These are phyloP conservation scores for Exophiala dermatitidis DNA, from an alignment of 2,329 filamentous ascomycete species.

Conservation along the genomic window DNA sequence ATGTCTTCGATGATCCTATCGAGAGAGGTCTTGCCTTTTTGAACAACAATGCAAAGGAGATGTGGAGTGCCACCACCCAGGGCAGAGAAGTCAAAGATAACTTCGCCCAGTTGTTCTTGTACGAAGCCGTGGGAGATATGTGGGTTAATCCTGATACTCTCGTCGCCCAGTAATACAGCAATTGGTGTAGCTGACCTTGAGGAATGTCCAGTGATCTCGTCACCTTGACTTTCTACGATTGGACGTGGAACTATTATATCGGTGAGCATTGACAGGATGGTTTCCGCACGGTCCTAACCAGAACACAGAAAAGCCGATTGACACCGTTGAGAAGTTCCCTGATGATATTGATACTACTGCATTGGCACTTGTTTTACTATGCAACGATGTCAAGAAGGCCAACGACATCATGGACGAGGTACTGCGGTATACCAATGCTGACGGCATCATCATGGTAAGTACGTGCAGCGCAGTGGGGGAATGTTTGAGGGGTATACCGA, in stretches of 20 bases:
- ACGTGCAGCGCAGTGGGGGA: not conserved
- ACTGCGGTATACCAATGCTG: not conserved
- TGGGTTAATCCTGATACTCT: not conserved
- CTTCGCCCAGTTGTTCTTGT: constrained; percentile 9
- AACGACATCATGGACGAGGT: constrained; percentile 5
- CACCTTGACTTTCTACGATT: constrained; percentile 4
- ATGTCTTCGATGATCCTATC: constrained; percentile 1
- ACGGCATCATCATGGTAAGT: constrained; percentile 5
- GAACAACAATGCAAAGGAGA: constrained; percentile 5
- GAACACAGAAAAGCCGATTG: constrained; percentile 2
- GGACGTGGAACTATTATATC: constrained; percentile 10
- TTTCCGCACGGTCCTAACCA: not conserved
- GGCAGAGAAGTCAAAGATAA: constrained; percentile 10
- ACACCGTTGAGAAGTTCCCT: constrained; percentile 3
- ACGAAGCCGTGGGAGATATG: constrained; percentile 6
- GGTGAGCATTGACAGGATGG: not conserved
- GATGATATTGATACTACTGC: constrained; percentile 8
- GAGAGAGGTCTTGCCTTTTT: constrained; percentile 1
- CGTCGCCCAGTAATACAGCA: not conserved
- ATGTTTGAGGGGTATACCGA: not conserved
- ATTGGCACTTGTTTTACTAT: constrained; percentile 4
- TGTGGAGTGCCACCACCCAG: constrained; percentile 4
- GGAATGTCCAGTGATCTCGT: constrained; percentile 1
- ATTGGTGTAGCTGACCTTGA: not conserved
- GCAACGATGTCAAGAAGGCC: constrained; percentile 2